Evolutionary conservation across 257 asterid species (phyloP).

Genomic region (Eucommia ulmoides): DNA sequence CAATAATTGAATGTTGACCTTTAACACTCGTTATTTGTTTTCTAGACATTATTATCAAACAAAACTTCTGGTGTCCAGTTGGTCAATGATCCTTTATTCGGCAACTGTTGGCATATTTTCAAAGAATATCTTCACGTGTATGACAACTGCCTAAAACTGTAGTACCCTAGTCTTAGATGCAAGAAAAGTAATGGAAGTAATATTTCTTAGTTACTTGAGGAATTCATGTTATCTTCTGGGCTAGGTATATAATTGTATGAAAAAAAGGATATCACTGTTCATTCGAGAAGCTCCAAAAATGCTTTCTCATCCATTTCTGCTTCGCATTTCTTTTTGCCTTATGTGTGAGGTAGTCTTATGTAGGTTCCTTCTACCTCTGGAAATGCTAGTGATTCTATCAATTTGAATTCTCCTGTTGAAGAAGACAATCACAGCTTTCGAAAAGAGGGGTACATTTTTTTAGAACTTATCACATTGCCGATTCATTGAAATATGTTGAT

Average conservation of each 20-base stretch:
- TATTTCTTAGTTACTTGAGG: no score
- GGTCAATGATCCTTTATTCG: background rate
- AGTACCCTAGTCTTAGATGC: background rate
- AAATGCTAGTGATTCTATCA: slow-evolving; percentile 16
- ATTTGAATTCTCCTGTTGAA: slow-evolving; percentile 15
- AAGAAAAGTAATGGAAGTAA: no score
- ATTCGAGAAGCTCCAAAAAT: background rate
- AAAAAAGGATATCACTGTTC: background rate
- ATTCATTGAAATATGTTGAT: background rate
- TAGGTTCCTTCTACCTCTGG: slow-evolving; percentile 23
- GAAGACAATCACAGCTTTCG: no score
- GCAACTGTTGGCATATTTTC: background rate
- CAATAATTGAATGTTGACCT: no score
- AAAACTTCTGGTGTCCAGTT: no score
- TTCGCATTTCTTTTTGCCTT: background rate
- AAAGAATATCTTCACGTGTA: background rate
- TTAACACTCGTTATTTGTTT: no score
- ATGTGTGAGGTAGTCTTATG: slow-evolving; percentile 7
- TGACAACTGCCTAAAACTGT: background rate
- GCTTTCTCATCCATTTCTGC: background rate
- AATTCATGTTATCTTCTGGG: background rate
- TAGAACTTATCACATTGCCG: no score
- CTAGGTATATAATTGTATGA: background rate
- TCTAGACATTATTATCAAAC: no score
- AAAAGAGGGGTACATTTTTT: no score